Evolutionary conservation across 192 early-diverging fungal species (phyloP).

Genomic region (Coemansia sp.): DNA sequence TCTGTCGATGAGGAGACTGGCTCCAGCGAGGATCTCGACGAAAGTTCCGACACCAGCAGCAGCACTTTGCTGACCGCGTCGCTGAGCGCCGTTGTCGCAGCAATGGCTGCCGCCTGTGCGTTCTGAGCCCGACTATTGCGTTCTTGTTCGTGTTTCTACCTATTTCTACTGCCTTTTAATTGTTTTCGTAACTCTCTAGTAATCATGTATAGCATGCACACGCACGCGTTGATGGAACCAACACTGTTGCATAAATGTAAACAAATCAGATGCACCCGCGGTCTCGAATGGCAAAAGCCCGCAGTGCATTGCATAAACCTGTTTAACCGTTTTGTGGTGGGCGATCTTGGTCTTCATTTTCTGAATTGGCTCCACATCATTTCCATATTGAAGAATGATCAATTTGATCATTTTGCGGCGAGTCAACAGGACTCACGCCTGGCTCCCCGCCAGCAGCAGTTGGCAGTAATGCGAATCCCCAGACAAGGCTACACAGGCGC

Average conservation of each 20-base stretch:
- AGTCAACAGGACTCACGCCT: too few species aligned
- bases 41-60: slow-evolving; percentile 15
- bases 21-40: slow-evolving; percentile 5
- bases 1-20: slow-evolving; percentile 12
- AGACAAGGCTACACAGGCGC: too few species aligned
- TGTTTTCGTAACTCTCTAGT: too few species aligned
- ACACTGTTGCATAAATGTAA: background rate
- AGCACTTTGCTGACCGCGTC: slow-evolving; percentile 24
- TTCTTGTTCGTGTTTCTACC: background rate
- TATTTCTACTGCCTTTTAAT: too few species aligned
- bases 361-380: too few species aligned
- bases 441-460: too few species aligned
- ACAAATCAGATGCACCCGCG: background rate
- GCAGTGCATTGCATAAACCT: background rate
- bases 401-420: too few species aligned
- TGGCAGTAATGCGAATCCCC: too few species aligned
- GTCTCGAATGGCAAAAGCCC: too few species aligned
- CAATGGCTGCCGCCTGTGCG: slow-evolving; percentile 31
- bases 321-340: background rate
- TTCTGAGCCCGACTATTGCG: slow-evolving; percentile 20
- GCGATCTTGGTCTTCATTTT: too few species aligned
- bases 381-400: too few species aligned
- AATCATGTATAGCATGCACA: too few species aligned
- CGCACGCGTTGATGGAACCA: background rate
- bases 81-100: slow-evolving; percentile 25